Evolutionary conservation across 202 grass and related monocot species (phyloP).

Genomic region (Saccharum hybrid): DNA sequence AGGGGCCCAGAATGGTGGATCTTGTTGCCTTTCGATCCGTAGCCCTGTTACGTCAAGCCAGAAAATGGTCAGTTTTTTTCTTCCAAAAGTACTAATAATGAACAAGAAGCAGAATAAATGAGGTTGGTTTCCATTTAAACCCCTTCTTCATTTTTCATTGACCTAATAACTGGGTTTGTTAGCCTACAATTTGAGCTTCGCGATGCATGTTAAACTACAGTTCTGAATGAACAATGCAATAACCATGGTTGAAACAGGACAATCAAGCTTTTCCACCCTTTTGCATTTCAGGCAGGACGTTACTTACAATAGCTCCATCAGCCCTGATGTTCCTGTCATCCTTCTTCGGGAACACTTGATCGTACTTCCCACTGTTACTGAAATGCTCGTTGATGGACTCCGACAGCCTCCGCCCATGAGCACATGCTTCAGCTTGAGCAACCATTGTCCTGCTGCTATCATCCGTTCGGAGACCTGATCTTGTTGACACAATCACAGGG

Average conservation of each 20-base stretch:
- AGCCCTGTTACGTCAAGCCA: slow-evolving; percentile 51
- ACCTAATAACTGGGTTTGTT: not conserved
- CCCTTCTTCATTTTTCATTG: not conserved
- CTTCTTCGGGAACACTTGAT: slow-evolving; percentile 62
- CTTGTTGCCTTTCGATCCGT: slow-evolving; percentile 81
- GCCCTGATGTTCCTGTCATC: slow-evolving; percentile 54
- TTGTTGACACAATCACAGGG: slow-evolving; percentile 45
- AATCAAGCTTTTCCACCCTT: not conserved
- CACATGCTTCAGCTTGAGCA: slow-evolving; percentile 54
- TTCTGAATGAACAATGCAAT: slow-evolving; percentile 12
- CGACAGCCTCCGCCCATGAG: slow-evolving; percentile 66
- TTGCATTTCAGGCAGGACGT: not conserved
- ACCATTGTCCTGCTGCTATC: slow-evolving; percentile 33
- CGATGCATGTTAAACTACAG: not conserved
- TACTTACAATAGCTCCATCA: slow-evolving; percentile 72
- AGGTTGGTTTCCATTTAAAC: not conserved
- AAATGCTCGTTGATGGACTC: slow-evolving; percentile 69
- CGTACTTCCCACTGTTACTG: slow-evolving; percentile 60
- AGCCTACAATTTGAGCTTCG: not conserved
- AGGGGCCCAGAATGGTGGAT: slow-evolving; percentile 95
- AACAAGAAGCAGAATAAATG: not conserved
- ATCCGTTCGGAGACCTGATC: slow-evolving; percentile 42
- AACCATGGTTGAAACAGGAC: not conserved
- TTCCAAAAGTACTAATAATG: not conserved
- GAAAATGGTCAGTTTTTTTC: not conserved